These are phyloP conservation scores for Malassezia cuniculi DNA, from an alignment of 1,284 basidiomycete species.

Conservation along the genomic window DNA sequence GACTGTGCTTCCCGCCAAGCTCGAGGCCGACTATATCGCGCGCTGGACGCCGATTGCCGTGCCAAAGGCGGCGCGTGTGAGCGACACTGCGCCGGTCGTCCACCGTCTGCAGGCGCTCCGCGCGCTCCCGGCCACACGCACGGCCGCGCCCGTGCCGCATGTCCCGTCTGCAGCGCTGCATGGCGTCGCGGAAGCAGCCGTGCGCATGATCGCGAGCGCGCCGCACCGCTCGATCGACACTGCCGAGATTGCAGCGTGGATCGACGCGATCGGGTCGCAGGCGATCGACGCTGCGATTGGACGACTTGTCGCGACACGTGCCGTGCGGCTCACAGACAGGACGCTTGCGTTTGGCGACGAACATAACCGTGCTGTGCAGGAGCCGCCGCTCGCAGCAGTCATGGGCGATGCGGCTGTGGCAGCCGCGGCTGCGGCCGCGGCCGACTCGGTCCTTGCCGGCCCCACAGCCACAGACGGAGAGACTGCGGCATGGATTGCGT, in stretches of 20 bases:
- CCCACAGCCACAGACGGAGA: constrained; percentile 10
- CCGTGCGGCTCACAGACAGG: constrained; percentile 1
- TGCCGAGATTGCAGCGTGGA: constrained; percentile 14
- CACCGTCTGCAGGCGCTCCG: constrained; percentile 15
- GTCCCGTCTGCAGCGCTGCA: background rate
- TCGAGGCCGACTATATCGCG: constrained; percentile 14
- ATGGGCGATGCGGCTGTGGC: background rate
- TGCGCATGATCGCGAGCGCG: background rate
- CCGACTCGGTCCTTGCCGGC: background rate
- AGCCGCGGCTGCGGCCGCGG: background rate
- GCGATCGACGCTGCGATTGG: constrained; percentile 19
- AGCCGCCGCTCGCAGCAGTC: background rate
- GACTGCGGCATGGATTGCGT: constrained; percentile 11
- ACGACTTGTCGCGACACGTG: constrained; percentile 12
- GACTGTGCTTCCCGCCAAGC: constrained; percentile 15
- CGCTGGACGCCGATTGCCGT: constrained; percentile 17
- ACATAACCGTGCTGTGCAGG: background rate
- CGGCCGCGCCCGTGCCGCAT: background rate
- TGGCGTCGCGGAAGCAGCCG: background rate
- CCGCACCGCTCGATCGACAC: constrained; percentile 6
- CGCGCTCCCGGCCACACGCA: constrained; percentile 1
- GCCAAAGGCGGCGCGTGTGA: constrained; percentile 10
- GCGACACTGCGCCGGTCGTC: constrained; percentile 11
- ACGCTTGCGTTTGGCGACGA: constrained; percentile 11
- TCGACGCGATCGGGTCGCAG: constrained; percentile 12